These are phyloP conservation scores for Corymbia calophylla DNA, from an alignment of 441 rosid species.

Conservation along the genomic window DNA sequence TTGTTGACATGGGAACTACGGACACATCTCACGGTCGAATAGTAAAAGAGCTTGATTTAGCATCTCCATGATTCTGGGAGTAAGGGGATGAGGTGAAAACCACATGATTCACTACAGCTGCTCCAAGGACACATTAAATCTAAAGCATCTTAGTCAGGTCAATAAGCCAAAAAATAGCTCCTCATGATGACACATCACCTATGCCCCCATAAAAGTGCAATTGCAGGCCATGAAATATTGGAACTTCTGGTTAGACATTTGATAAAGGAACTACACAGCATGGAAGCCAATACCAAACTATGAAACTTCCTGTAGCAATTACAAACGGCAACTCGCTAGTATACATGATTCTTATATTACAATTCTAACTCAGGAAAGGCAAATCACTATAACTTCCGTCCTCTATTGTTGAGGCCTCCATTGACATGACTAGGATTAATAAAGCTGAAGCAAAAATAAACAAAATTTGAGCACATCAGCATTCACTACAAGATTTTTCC, in stretches of 20 bases:
- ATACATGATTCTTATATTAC: neutral
- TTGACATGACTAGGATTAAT: neutral
- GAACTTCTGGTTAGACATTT: neutral
- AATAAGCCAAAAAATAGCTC: neutral
- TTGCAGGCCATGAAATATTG: neutral
- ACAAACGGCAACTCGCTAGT: neutral
- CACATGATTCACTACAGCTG: neutral
- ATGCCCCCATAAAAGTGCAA: neutral
- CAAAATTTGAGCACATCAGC: neutral
- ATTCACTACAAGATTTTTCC: neutral
- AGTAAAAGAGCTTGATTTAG: neutral
- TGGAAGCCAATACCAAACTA: neutral
- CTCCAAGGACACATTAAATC: constrained; percentile 8
- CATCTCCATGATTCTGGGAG: neutral
- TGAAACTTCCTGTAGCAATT: neutral
- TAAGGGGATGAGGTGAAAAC: neutral
- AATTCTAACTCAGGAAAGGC: neutral
- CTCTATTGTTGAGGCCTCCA: neutral
- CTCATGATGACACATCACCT: neutral
- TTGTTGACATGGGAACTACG: neutral
- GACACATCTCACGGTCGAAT: neutral
- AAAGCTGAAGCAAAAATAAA: neutral
- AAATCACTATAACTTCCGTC: neutral
- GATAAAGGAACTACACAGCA: neutral
- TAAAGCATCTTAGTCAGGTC: constrained; percentile 1